Evolutionary conservation across 2,329 filamentous ascomycete species (phyloP), one percentile per base, ranked within the genome.

Genomic region (Fusarium cicatricum): DNA sequence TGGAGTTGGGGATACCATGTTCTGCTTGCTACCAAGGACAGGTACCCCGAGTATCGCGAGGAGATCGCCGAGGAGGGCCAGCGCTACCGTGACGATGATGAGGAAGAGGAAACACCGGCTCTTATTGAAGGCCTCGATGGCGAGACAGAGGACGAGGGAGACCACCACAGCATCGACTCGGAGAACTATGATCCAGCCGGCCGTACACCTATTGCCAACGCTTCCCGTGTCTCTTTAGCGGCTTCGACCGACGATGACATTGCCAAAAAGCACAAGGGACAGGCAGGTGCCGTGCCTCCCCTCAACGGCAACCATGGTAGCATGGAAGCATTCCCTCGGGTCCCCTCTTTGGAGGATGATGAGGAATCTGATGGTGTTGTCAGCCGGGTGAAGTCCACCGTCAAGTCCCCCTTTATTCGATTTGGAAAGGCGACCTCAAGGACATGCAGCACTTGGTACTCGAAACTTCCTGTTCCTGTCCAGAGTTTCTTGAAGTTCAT

Each of bases 1-100:
- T 99, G 95, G 95, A 97, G 91, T 60, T 99, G 95, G 95, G 95
- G 95, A 11, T 98, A 97, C 74, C 92, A 97, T 68, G 88, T 98
- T 32, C 81, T 99, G 15, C 81, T 99, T n/a, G 93, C 93, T 15
- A 92, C 94, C 15, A 90, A 91, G 64, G 86, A 89, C 42, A 85
- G 84, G 59, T 91, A 91, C 68, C 79, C 83, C 11, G 86, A 90
- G 47, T 88, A 90, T 54, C 80, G 84, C 43, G 68, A 81, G 29
- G 77, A 84, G 53, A 73, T 78, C 12, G 70, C 77, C 15, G 84
- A 86, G 65, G 82, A 84, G 76, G 85, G 89, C 14, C 80, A 85
- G 55, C 88, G 87, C 69, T 78, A 76, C 48, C 83, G 84, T 42
- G 75, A 82, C 16, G 75, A 82, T 16, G 73, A 82, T 14, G 71